These are phyloP conservation scores for Dentipellis fragilis DNA, from an alignment of 768 basidiomycete genomes.

Conservation along the genomic window DNA sequence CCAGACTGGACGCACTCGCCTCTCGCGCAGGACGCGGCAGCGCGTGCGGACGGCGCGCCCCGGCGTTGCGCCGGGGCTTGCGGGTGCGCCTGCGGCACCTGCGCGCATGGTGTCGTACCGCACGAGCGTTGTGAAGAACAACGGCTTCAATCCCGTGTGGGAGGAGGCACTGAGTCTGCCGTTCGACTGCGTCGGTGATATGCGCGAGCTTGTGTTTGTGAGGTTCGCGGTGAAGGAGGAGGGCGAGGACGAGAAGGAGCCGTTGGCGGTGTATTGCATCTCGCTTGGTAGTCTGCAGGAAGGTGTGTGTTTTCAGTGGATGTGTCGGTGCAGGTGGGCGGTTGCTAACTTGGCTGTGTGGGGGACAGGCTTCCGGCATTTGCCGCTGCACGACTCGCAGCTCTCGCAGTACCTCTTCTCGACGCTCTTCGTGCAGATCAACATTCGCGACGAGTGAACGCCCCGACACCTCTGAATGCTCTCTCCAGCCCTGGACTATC, in stretches of 20 bases:
- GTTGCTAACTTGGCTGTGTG: slow-evolving; percentile 19
- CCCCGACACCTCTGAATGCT: too few relatives aligned
- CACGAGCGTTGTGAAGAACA: slow-evolving; percentile 66
- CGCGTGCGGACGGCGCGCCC: neutral
- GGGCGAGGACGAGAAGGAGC: slow-evolving; percentile 47
- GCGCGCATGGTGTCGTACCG: slow-evolving; percentile 40
- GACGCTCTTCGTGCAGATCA: neutral
- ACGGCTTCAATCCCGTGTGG: slow-evolving; percentile 92
- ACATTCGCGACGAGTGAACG: neutral
- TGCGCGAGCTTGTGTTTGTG: slow-evolving; percentile 81
- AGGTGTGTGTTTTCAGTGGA: slow-evolving; percentile 39
- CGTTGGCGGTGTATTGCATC: slow-evolving; percentile 66
- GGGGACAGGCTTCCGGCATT: slow-evolving; percentile 72
- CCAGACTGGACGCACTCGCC: slow-evolving; percentile 49
- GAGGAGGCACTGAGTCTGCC: slow-evolving; percentile 57
- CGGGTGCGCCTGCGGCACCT: slow-evolving; percentile 19
- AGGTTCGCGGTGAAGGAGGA: slow-evolving; percentile 67
- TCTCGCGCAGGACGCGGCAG: slow-evolving; percentile 15
- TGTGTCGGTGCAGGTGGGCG: slow-evolving; percentile 11
- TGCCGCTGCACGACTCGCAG: slow-evolving; percentile 83
- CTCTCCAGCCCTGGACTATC: too few relatives aligned
- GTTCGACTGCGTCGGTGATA: slow-evolving; percentile 68
- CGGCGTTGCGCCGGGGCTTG: neutral
- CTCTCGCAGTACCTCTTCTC: slow-evolving; percentile 63
- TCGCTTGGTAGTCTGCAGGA: slow-evolving; percentile 61